phyloP scores from a whole-genome alignment of 1,284 basidiomycete species.

The Tylopilus sp. region DNA sequence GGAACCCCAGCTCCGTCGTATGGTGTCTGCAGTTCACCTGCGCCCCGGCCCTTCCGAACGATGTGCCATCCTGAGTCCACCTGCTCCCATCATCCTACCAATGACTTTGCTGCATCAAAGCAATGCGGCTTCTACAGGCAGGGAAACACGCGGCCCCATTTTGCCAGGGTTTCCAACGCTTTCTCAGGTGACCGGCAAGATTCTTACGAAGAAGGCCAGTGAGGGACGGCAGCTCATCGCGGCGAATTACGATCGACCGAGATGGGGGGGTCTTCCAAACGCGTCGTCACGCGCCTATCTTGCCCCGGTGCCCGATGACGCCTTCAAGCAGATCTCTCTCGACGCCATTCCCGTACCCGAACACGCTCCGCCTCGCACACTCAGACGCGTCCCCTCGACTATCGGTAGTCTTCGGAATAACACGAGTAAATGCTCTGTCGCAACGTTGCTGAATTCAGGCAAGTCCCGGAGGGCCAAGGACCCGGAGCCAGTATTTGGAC shows the following conservation, averaged over 20 bases:
- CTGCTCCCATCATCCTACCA: neutral
- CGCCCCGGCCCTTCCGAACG: neutral
- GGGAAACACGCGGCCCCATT: neutral
- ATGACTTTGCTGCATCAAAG: neutral
- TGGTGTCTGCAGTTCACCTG: conserved; percentile 9
- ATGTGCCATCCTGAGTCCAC: neutral
- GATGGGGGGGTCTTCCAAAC: conserved; percentile 3
- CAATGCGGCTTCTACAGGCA: neutral
- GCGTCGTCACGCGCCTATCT: neutral
- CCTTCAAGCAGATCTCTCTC: conserved; percentile 10
- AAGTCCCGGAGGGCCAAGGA: conserved; percentile 5
- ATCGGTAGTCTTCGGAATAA: conserved; percentile 6
- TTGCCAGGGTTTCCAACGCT: conserved; percentile 13
- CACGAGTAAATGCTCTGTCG: conserved; percentile 1
- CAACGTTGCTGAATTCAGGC: conserved; percentile 7
- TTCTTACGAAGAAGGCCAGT: conserved; percentile 5
- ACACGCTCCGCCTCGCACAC: conserved; percentile 1
- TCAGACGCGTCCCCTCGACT: conserved; percentile 10
- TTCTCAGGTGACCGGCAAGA: conserved; percentile 14
- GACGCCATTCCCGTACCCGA: conserved; percentile 16
- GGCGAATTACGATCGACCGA: neutral
- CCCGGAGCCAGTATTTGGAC: conserved; percentile 14
- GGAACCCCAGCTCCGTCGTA: conserved; percentile 7
- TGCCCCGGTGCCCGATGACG: neutral
- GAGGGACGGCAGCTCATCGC: conserved; percentile 1